These are phyloP conservation scores for Picochlorum costavermella DNA, from an alignment of 139 green algal species.

Conservation along the genomic window DNA sequence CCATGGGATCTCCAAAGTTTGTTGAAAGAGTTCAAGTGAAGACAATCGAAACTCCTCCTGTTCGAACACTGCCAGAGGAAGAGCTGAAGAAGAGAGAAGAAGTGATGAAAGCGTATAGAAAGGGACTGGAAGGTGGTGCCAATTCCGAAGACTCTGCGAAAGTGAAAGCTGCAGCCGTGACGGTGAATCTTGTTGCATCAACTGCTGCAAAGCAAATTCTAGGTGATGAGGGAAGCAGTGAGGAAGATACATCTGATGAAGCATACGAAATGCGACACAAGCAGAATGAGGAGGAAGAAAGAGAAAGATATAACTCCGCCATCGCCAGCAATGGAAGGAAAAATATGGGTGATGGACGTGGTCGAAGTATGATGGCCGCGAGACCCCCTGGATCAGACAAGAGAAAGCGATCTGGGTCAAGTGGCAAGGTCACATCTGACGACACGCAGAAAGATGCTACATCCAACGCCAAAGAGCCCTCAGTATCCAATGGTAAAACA, in stretches of 20 bases:
- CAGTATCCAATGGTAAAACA: no score
- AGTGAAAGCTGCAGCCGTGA: no score
- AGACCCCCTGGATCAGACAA: not conserved
- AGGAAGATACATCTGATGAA: slow-evolving; percentile 30
- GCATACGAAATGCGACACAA: slow-evolving; percentile 19
- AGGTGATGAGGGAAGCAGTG: slow-evolving; percentile 11
- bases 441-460: no score
- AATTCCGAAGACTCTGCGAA: no score
- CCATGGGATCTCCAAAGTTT: slow-evolving; percentile 30
- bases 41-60: slow-evolving; percentile 30
- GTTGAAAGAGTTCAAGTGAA: slow-evolving; percentile 36
- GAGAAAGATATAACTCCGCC: not conserved
- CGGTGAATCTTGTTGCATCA: no score
- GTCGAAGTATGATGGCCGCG: not conserved
- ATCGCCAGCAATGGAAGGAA: not conserved
- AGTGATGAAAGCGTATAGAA: slow-evolving; percentile 10
- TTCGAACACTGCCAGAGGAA: slow-evolving; percentile 11
- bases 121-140: not conserved
- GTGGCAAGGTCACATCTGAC: not conserved
- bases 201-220: no score
- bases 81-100: slow-evolving; percentile 21
- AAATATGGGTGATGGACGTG: not conserved
- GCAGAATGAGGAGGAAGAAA: slow-evolving; percentile 6
- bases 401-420: not conserved
- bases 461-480: no score